Conservation (phyloP, 768 basidiomycete genomes). For the Boletus fagicola region DNA sequence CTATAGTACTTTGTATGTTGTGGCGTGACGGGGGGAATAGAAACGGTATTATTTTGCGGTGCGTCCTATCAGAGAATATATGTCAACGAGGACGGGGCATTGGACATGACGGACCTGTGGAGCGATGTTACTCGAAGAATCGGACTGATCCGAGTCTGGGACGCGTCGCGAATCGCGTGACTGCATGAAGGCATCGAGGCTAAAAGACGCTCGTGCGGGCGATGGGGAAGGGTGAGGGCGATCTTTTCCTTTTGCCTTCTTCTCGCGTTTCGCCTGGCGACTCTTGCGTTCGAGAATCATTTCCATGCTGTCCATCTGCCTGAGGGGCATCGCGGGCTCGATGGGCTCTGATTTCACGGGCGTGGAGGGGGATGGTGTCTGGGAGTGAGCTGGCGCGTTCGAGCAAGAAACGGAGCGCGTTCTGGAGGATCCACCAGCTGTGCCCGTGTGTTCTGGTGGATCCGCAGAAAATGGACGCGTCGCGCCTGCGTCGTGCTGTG, state of each 20-base stretch:
- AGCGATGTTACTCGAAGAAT: slow-evolving; percentile 28
- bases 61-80: slow-evolving; percentile 24
- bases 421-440: slow-evolving; percentile 41
- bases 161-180: slow-evolving; percentile 54
- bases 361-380: slow-evolving; percentile 48
- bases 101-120: slow-evolving; percentile 41
- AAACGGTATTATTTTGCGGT: slow-evolving; percentile 28
- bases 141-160: slow-evolving; percentile 32
- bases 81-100: slow-evolving; percentile 18
- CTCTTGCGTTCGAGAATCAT: slow-evolving; percentile 69
- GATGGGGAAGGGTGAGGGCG: slow-evolving; percentile 53
- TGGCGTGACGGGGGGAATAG: slow-evolving; percentile 51
- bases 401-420: slow-evolving; percentile 48
- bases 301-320: slow-evolving; percentile 74
- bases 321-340: slow-evolving; percentile 48
- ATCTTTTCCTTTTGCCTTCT: slow-evolving; percentile 47
- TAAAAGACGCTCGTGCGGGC: slow-evolving; percentile 45
- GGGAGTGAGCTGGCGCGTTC: slow-evolving; percentile 41
- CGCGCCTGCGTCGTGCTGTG: slow-evolving; percentile 47
- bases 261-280: slow-evolving; percentile 53
- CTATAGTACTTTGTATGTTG: slow-evolving; percentile 62
- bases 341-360: slow-evolving; percentile 63
- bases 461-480: slow-evolving; percentile 42
- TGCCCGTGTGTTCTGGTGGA: slow-evolving; percentile 35
- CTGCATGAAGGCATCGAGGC: slow-evolving; percentile 49